Percentiles rank a stretch among this genome's conserved stretches.
phyloP scores from a whole-genome alignment of 306 rosid genomes.

The Rosa lucieae region DNA sequence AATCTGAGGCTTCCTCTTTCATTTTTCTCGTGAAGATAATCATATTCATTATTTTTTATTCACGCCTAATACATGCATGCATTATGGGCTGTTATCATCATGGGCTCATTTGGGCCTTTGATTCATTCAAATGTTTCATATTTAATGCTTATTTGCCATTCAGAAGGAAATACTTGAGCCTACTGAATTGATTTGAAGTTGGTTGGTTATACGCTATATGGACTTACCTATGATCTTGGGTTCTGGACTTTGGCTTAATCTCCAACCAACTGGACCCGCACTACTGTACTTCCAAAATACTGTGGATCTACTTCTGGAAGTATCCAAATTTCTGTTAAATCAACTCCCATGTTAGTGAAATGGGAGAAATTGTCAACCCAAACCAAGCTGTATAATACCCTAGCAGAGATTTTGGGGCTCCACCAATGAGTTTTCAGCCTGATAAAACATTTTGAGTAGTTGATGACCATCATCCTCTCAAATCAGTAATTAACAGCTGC shows the following conservation, averaged over 20 bases:
- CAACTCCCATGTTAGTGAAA: background rate
- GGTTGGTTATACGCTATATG: background rate
- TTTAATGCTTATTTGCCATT: background rate
- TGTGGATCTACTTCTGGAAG: background rate
- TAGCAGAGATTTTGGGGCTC: background rate
- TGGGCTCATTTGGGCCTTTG: no score
- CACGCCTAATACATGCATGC: no score
- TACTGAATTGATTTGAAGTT: background rate
- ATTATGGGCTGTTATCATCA: no score
- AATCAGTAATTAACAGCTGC: background rate
- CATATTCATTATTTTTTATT: no score
- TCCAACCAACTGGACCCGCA: background rate
- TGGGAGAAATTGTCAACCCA: background rate
- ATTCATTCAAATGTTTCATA: no score
- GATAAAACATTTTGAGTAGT: background rate
- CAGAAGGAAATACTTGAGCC: background rate
- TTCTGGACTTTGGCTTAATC: background rate
- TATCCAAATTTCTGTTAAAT: background rate
- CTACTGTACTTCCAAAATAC: background rate
- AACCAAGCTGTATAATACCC: background rate
- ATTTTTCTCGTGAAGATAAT: no score
- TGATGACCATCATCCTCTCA: background rate
- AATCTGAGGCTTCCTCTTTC: background rate
- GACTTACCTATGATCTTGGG: background rate
- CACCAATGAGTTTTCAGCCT: no score